Conservation (phyloP, 352 stramenopile genomes). For the Saprolegnia diclina region DNA sequence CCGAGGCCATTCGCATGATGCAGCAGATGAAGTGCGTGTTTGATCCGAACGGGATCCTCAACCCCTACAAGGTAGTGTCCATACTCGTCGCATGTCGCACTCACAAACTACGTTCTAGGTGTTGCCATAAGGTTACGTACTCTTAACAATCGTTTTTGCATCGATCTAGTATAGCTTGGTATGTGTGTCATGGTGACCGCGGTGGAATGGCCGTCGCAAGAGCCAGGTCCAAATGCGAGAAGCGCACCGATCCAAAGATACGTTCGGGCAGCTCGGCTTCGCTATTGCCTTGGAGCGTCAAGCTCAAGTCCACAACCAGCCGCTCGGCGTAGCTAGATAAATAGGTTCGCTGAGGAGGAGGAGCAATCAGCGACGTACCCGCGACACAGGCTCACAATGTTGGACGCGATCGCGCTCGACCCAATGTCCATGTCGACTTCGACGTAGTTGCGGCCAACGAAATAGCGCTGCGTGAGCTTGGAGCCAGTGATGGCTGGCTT, state of each 20-base stretch:
- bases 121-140: neutral
- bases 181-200: neutral
- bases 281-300: constrained; percentile 67
- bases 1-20: constrained; percentile 87
- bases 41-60: constrained; percentile 95
- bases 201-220: constrained; percentile 36
- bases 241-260: constrained; percentile 50
- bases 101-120: neutral
- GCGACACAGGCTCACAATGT: constrained; percentile 75
- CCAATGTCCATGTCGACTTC: constrained; percentile 83
- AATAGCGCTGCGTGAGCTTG: constrained; percentile 86
- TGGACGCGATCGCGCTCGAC: constrained; percentile 64
- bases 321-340: constrained; percentile 22
- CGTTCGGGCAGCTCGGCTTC: constrained; percentile 69
- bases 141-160: neutral
- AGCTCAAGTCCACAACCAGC: constrained; percentile 73
- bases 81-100: too few species aligned
- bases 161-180: neutral
- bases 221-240: constrained; percentile 59
- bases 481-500: constrained; percentile 78
- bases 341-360: neutral
- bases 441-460: constrained; percentile 69
- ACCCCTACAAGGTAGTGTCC: constrained; percentile 93
- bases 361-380: constrained; percentile 48
- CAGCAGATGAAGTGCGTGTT: constrained; percentile 90